Base-by-base conservation (phyloP, 371 early-diverging fungal species). In the Mortierella polycephala region DNA sequence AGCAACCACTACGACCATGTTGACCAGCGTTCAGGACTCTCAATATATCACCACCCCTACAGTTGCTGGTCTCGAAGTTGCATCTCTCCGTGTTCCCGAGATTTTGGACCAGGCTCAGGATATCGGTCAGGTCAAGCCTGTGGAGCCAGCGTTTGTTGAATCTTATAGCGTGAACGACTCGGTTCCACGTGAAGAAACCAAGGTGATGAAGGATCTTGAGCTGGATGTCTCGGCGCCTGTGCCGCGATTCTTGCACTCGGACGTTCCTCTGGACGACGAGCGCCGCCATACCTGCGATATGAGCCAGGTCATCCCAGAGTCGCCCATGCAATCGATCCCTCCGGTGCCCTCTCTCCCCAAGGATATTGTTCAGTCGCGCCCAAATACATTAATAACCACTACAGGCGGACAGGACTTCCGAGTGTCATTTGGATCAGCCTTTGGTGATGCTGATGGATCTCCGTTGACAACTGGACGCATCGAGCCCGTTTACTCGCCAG, bases 281-380 rank as follows among this genome's bases (percentile, higher is more conserved):
- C 71, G 75, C 39, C 77, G 74, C 6, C 77, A 80, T 39, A 75
- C 83, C 2, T 81, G 81, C 45, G 81, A 82, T 45, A 74, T 81
- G 81, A 79, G 74, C 59, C 66, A 74, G 64, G 56, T 49, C 12
- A 71, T 76, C 12, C 40, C 55, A 13, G 67, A 75, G 37, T 53
- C 55, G 1, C 40, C 60, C 1, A 21, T 49, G 4, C 62, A 74
- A 16, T 21, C 57, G 7, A 54, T 58, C 21, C 77, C 77, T 37
- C 77, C 77, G 11, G 77, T 76, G 9, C 77, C 77, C 18, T 58
- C 69, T 0, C 9, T 76, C 3, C 71, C 76, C 45, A 68, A 62
- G 57, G 71, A 57, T n/a, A 56, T 60, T 49, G 41, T 44, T 3
- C 60, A 56, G 20, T 51, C 71, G n/a, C 55, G 45, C 47, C 66